These are phyloP conservation scores for Phytophthora fragariaefolia DNA, from an alignment of 352 stramenopile genomes.

Conservation along the genomic window DNA sequence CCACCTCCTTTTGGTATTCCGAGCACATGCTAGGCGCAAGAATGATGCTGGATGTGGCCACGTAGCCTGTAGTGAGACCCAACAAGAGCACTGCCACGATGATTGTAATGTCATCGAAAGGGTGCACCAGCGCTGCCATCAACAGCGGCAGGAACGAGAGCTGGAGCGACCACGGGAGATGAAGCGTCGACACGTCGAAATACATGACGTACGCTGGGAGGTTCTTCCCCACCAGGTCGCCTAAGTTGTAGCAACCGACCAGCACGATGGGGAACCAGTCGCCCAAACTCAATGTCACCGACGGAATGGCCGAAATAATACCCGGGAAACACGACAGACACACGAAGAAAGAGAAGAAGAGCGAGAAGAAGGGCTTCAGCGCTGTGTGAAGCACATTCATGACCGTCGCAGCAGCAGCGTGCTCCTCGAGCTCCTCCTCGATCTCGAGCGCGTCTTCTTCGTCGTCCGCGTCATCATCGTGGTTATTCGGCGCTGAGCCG, in stretches of 20 bases:
- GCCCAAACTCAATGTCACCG: conserved; percentile 56
- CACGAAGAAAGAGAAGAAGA: conserved; percentile 80
- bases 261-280: conserved; percentile 84
- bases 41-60: conserved; percentile 82
- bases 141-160: conserved; percentile 77
- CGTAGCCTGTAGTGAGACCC: conserved; percentile 76
- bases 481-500: conserved; percentile 19
- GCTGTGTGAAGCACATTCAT: conserved; percentile 64
- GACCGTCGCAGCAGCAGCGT: conserved; percentile 54
- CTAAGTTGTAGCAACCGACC: conserved; percentile 78
- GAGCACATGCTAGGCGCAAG: conserved; percentile 74
- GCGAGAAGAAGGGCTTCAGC: conserved; percentile 79
- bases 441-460: conserved; percentile 49
- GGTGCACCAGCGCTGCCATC: conserved; percentile 56
- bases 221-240: conserved; percentile 84
- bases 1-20: conserved; percentile 82
- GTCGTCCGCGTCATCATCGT: conserved; percentile 39
- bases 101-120: conserved; percentile 58
- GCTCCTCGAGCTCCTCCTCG: conserved; percentile 40
- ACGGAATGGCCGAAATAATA: conserved; percentile 76
- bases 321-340: conserved; percentile 83
- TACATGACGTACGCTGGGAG: conserved; percentile 75
- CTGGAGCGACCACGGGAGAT: conserved; percentile 72
- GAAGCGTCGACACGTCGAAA: conserved; percentile 70
- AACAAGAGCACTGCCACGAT: conserved; percentile 64